Percentiles rank a stretch among this genome's conserved stretches.
phyloP scores from a whole-genome alignment of 1,284 basidiomycete species.

The Tylopilus sp. region DNA sequence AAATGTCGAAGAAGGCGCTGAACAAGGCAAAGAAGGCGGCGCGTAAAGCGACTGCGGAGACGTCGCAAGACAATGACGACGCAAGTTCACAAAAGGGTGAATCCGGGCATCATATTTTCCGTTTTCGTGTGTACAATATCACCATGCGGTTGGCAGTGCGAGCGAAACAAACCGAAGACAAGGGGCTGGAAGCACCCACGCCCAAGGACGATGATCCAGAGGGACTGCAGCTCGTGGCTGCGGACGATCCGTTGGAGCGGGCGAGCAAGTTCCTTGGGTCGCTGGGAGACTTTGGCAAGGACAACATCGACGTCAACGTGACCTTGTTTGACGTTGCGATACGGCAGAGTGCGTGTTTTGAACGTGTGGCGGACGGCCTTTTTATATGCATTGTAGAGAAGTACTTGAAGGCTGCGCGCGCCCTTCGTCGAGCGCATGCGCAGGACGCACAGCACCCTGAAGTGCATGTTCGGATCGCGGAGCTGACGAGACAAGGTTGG shows the following conservation, averaged over 20 bases:
- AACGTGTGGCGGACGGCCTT: neutral
- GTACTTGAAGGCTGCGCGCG: slow-evolving; percentile 75
- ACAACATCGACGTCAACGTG: slow-evolving; percentile 72
- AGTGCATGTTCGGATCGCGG: slow-evolving; percentile 69
- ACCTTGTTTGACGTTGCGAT: slow-evolving; percentile 79
- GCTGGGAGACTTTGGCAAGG: slow-evolving; percentile 53
- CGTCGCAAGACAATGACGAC: slow-evolving; percentile 50
- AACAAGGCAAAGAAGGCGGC: slow-evolving; percentile 90
- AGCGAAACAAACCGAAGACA: slow-evolving; percentile 60
- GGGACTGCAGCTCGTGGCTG: slow-evolving; percentile 68
- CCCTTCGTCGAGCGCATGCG: slow-evolving; percentile 59
- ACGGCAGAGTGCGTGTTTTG: slow-evolving; percentile 54
- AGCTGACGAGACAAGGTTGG: slow-evolving; percentile 61
- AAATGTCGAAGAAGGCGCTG: slow-evolving; percentile 72
- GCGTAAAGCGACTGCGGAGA: slow-evolving; percentile 63
- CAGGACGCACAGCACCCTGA: slow-evolving; percentile 63
- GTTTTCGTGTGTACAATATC: slow-evolving; percentile 15
- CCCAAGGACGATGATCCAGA: slow-evolving; percentile 83
- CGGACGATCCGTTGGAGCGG: slow-evolving; percentile 71
- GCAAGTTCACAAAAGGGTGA: slow-evolving; percentile 38
- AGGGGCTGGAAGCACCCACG: slow-evolving; percentile 64
- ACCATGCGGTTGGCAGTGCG: slow-evolving; percentile 21
- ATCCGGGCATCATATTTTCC: slow-evolving; percentile 30
- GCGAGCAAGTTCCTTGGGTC: slow-evolving; percentile 77
- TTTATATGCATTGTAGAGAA: slow-evolving; percentile 56